A percentile compares a stretch with the other conserved stretches of the same genome.
Evolutionary conservation across 768 basidiomycete genomes (phyloP).

Genomic region (Pleurotus salmoneostramineus): DNA sequence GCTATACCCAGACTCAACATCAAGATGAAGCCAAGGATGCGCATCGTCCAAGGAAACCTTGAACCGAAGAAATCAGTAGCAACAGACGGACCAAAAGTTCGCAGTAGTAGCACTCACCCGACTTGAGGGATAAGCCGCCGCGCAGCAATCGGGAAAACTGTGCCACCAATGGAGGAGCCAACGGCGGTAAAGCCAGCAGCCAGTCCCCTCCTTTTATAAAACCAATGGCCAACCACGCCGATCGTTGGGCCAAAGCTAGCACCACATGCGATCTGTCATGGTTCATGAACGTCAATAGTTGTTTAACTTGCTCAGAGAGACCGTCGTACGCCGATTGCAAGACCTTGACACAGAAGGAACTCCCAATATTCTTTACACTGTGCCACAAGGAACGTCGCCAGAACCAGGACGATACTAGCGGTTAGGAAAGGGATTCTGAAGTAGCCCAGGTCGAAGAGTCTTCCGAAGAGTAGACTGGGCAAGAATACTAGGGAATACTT

Average conservation of each 20-base stretch:
- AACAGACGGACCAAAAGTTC: not conserved
- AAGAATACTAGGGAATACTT: constrained; percentile 48
- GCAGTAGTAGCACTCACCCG: constrained; percentile 37
- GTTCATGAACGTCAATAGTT: not conserved
- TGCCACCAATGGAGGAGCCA: constrained; percentile 61
- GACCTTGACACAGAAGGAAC: constrained; percentile 59
- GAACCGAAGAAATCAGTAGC: not conserved
- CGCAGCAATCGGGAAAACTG: constrained; percentile 54
- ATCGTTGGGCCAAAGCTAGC: constrained; percentile 47
- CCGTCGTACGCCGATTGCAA: constrained; percentile 48
- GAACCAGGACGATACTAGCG: constrained; percentile 41
- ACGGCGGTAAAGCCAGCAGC: constrained; percentile 52
- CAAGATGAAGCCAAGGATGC: constrained; percentile 58
- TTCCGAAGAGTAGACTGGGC: constrained; percentile 47
- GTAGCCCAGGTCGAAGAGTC: constrained; percentile 60
- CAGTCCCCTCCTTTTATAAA: constrained; percentile 46
- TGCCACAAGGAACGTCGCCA: constrained; percentile 47
- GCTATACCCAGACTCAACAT: constrained; percentile 42
- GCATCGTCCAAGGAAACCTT: constrained; percentile 70
- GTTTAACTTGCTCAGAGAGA: not conserved
- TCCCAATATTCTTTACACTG: constrained; percentile 66
- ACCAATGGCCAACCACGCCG: constrained; percentile 61
- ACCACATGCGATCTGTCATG: constrained; percentile 27
- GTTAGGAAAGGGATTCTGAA: constrained; percentile 42
- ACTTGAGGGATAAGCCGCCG: constrained; percentile 48